Conservation (phyloP, 148 eudicot genomes). For the Mesembryanthemum crystallinum region DNA sequence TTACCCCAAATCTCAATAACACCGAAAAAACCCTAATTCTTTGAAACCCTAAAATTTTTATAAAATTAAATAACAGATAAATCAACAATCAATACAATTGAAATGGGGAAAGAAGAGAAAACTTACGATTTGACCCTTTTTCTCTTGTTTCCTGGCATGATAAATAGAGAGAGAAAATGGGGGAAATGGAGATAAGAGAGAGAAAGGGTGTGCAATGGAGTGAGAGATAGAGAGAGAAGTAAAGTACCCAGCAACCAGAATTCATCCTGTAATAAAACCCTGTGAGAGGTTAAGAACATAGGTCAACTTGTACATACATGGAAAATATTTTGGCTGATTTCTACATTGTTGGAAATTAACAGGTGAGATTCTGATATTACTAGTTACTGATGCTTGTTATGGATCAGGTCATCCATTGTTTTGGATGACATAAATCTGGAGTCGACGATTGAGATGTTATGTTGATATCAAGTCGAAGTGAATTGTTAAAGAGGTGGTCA, state of each 20-base stretch:
- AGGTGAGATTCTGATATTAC: not conserved
- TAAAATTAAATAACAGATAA: not conserved
- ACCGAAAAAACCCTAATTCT: slow-evolving; percentile 17
- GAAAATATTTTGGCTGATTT: too few relatives aligned
- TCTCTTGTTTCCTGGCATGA: slow-evolving; percentile 50
- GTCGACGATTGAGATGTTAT: too few relatives aligned
- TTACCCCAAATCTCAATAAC: slow-evolving; percentile 4
- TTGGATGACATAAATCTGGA: too few relatives aligned
- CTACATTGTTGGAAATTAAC: not conserved
- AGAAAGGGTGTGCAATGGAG: not conserved
- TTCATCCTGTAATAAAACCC: not conserved
- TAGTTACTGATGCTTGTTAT: not conserved
- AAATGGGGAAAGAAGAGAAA: slow-evolving; percentile 1
- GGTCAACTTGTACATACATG: not conserved
- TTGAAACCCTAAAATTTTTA: slow-evolving; percentile 5
- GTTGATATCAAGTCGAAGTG: too few relatives aligned
- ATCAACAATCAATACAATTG: slow-evolving; percentile 9
- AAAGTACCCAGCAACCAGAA: slow-evolving; percentile 21
- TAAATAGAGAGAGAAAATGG: not conserved
- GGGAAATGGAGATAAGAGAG: slow-evolving; percentile 16
- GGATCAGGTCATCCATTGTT: not conserved
- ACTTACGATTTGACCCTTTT: slow-evolving; percentile 51
- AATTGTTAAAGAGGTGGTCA: too few relatives aligned
- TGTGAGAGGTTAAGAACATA: not conserved
- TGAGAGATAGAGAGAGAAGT: slow-evolving; percentile 7